A percentile compares a stretch with the other conserved stretches of the same genome.
These are phyloP conservation scores for Calcarisporium arbuscula DNA, from an alignment of 2,329 filamentous ascomycete genomes.

Conservation along the genomic window DNA sequence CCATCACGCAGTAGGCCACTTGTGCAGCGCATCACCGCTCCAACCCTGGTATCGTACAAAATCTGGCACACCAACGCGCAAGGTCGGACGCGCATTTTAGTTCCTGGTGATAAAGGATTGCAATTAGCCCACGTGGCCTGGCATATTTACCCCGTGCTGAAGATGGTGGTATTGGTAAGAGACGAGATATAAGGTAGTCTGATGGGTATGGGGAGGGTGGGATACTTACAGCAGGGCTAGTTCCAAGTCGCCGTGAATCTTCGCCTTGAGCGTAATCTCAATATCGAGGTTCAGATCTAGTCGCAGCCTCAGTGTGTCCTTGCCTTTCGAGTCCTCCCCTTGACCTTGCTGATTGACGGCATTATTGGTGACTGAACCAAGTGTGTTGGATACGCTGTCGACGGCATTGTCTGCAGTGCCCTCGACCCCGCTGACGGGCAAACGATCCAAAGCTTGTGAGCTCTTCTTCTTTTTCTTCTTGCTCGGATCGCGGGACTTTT, in stretches of 20 bases:
- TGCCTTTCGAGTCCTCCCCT: conserved; percentile 31
- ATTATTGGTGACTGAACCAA: conserved; percentile 33
- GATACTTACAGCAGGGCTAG: conserved; percentile 57
- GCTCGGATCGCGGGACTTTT: too few relatives aligned
- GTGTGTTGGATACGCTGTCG: conserved; percentile 32
- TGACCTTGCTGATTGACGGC: conserved; percentile 29
- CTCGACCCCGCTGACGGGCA: conserved; percentile 29
- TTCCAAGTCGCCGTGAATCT: conserved; percentile 78
- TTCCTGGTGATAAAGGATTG: too few relatives aligned
- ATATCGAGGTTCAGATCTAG: conserved; percentile 78
- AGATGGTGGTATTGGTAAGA: too few relatives aligned
- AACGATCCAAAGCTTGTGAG: conserved; percentile 27
- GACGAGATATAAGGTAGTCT: too few relatives aligned
- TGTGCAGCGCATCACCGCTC: too few relatives aligned
- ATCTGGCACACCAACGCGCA: too few relatives aligned
- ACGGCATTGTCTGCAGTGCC: conserved; percentile 29
- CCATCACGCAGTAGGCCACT: too few relatives aligned
- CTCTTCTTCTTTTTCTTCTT: conserved; percentile 17
- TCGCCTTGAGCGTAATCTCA: conserved; percentile 79
- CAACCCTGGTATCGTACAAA: too few relatives aligned
- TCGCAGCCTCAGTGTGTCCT: conserved; percentile 55
- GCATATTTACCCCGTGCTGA: too few relatives aligned
- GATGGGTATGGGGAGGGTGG: conserved; percentile 1
- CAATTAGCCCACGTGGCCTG: too few relatives aligned
- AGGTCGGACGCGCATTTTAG: too few relatives aligned